These are phyloP conservation scores for Akanthomyces muscarius DNA, from an alignment of 2,329 filamentous ascomycete species.

Conservation along the genomic window DNA sequence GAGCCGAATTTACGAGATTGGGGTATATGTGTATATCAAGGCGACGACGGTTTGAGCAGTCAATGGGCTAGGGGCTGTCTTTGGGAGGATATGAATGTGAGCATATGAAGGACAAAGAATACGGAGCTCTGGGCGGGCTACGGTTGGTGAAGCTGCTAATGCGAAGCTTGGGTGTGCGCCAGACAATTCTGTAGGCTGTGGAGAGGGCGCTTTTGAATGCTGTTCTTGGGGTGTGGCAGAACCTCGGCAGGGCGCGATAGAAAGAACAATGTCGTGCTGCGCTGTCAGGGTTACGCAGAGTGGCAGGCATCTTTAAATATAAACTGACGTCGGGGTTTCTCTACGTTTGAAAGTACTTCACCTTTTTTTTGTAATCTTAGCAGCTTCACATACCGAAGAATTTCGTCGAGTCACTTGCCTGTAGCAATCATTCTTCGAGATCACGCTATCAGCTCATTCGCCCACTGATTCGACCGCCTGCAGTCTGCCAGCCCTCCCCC, in stretches of 20 bases:
- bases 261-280: neutral
- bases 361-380: too few species aligned
- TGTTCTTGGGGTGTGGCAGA: neutral
- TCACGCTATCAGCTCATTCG: neutral
- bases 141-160: neutral
- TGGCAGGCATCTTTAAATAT: too few species aligned
- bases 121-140: neutral
- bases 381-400: too few species aligned
- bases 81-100: neutral
- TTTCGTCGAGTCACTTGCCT: too few species aligned
- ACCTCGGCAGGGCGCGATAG: slow-evolving; percentile 22
- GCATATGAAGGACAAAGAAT: neutral
- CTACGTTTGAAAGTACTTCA: too few species aligned
- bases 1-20: too few species aligned
- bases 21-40: neutral
- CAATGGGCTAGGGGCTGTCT: neutral
- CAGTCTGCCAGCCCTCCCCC: slow-evolving; percentile 55
- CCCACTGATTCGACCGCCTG: neutral
- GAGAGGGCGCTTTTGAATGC: neutral
- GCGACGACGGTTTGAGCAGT: neutral
- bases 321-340: too few species aligned
- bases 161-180: too few species aligned
- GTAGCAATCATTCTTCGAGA: neutral
- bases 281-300: too few species aligned
- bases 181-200: neutral